Evolutionary conservation across 2,329 filamentous ascomycete species (phyloP).

Genomic region (Uncinocarpus reesii): DNA sequence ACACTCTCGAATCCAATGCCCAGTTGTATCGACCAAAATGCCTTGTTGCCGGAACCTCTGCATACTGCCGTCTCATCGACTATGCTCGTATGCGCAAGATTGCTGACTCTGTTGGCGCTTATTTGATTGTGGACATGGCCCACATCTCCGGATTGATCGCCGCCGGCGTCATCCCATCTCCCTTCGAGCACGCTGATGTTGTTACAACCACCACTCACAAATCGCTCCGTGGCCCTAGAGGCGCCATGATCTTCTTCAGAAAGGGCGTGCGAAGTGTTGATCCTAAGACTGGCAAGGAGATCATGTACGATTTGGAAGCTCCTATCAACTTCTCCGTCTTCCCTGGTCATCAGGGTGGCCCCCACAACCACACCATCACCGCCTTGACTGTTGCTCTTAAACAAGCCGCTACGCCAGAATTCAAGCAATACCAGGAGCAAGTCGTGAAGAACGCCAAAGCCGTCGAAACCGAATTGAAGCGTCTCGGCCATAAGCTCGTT

Average conservation of each 20-base stretch:
- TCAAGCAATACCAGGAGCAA: slow-evolving; percentile 82
- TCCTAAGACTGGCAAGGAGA: slow-evolving; percentile 74
- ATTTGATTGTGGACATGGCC: slow-evolving; percentile 91
- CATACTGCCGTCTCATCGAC: slow-evolving; percentile 92
- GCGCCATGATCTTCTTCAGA: slow-evolving; percentile 97
- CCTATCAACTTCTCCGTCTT: slow-evolving; percentile 97
- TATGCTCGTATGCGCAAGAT: slow-evolving; percentile 87
- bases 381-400: slow-evolving; percentile 88
- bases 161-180: slow-evolving; percentile 79
- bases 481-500: slow-evolving; percentile 70
- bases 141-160: slow-evolving; percentile 93
- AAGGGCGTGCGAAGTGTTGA: slow-evolving; percentile 78
- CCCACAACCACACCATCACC: slow-evolving; percentile 98
- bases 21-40: slow-evolving; percentile 88
- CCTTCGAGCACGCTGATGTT: slow-evolving; percentile 82
- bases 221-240: slow-evolving; percentile 84
- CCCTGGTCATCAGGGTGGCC: slow-evolving; percentile 93
- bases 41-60: slow-evolving; percentile 86
- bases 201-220: slow-evolving; percentile 99
- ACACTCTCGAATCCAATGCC: slow-evolving; percentile 76
- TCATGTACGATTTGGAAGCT: slow-evolving; percentile 78
- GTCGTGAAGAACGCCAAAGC: slow-evolving; percentile 87
- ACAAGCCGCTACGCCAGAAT: slow-evolving; percentile 80
- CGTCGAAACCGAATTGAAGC: slow-evolving; percentile 64
- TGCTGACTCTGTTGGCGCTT: slow-evolving; percentile 81